These are phyloP conservation scores for Penicillium sp. DNA, from an alignment of 2,329 filamentous ascomycete genomes.

Conservation along the genomic window DNA sequence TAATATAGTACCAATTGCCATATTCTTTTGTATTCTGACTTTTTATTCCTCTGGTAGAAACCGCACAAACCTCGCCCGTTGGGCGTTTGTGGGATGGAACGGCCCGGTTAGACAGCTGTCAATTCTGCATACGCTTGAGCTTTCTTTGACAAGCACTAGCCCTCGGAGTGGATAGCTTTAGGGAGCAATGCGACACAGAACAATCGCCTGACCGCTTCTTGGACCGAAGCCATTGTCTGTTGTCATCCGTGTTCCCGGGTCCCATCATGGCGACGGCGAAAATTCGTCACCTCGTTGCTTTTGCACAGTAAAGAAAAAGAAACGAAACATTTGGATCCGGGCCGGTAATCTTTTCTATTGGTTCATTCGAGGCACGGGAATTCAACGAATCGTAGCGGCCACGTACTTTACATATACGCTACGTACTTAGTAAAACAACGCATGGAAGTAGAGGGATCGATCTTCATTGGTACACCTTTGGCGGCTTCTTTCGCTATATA, in stretches of 20 bases:
- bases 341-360: not conserved
- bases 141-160: not conserved
- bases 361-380: not conserved
- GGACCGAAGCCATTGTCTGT: constrained; percentile 4
- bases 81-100: constrained; percentile 10
- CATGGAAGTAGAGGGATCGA: constrained; percentile 16
- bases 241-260: constrained; percentile 1
- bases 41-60: not conserved
- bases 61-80: constrained; percentile 7
- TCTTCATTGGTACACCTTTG: constrained; percentile 14
- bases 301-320: not conserved
- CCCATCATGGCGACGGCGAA: not conserved
- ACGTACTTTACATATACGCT: constrained; percentile 11
- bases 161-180: not conserved
- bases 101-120: constrained; percentile 11
- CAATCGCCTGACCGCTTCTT: constrained; percentile 13
- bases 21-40: not conserved
- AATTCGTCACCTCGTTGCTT: not conserved
- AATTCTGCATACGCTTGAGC: constrained; percentile 2
- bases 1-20: not conserved
- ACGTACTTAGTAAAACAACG: constrained; percentile 1
- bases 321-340: not conserved
- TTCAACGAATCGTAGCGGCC: constrained; percentile 2
- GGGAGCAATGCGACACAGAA: not conserved
- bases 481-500: not conserved